Evolutionary conservation across 768 basidiomycete species (phyloP).

Genomic region (Wakefieldia striispora): DNA sequence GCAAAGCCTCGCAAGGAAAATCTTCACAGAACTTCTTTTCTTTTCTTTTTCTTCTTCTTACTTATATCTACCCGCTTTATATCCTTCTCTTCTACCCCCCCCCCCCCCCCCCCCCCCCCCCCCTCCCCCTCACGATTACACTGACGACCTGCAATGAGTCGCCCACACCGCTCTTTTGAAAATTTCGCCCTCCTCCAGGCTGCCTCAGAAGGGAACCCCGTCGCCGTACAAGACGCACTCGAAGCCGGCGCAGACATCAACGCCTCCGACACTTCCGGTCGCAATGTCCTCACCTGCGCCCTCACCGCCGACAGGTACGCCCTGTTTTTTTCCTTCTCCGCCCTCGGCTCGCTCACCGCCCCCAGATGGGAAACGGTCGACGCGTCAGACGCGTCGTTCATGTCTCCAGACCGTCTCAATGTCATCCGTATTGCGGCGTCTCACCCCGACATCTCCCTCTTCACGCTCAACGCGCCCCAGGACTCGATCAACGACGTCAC

Average conservation of each 20-base stretch:
- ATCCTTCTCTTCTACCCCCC: not conserved
- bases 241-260: constrained; percentile 67
- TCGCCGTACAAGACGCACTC: constrained; percentile 52
- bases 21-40: constrained; percentile 12
- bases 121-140: constrained; percentile 25
- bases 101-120: constrained; percentile 4
- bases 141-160: constrained; percentile 37
- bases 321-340: constrained; percentile 20
- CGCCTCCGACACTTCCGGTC: constrained; percentile 55
- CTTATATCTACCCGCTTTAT: not conserved
- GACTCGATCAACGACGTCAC: constrained; percentile 69
- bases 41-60: constrained; percentile 11
- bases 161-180: constrained; percentile 39
- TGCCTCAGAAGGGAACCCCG: constrained; percentile 54
- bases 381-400: constrained; percentile 68
- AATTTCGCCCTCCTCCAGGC: constrained; percentile 49
- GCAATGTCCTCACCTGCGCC: constrained; percentile 64
- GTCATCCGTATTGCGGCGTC: constrained; percentile 54
- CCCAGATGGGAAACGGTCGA: constrained; percentile 66
- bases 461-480: constrained; percentile 73
- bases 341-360: not conserved
- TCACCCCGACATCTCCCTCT: constrained; percentile 60
- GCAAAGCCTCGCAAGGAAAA: constrained; percentile 17
- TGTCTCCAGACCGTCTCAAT: constrained; percentile 54
- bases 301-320: constrained; percentile 77